phyloP scores from a whole-genome alignment of 1,139 yeast genomes.

The Debaryomyces coudertii region DNA sequence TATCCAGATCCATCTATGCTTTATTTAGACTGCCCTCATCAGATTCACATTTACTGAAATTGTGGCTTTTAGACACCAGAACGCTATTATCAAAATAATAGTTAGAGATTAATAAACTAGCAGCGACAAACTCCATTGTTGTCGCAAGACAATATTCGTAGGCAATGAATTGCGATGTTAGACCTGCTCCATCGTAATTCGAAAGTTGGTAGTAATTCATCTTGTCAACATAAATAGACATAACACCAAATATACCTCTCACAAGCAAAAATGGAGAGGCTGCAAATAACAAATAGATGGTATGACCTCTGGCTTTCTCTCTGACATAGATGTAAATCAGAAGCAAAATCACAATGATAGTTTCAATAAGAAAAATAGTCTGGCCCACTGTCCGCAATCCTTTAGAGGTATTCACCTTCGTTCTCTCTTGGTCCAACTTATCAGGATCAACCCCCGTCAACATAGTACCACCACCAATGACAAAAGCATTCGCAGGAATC shows the following conservation, averaged over 20 bases:
- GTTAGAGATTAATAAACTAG: slow-evolving; percentile 23
- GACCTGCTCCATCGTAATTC: slow-evolving; percentile 29
- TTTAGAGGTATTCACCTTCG: slow-evolving; percentile 25
- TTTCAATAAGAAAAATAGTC: slow-evolving; percentile 30
- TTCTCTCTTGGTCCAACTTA: slow-evolving; percentile 15
- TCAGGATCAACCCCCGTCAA: slow-evolving; percentile 27
- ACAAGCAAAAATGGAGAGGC: slow-evolving; percentile 31
- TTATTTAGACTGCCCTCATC: background rate
- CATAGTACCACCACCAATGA: slow-evolving; percentile 39
- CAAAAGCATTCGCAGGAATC: slow-evolving; percentile 37
- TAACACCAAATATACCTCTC: slow-evolving; percentile 40
- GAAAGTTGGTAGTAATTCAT: slow-evolving; percentile 35
- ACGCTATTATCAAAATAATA: slow-evolving; percentile 14
- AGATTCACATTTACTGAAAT: background rate
- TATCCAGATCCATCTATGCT: background rate
- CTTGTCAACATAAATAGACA: slow-evolving; percentile 30
- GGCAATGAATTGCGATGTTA: slow-evolving; percentile 26
- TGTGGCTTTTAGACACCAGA: background rate
- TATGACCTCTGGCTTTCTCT: slow-evolving; percentile 24
- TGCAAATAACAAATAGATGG: slow-evolving; percentile 23
- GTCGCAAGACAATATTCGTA: slow-evolving; percentile 42
- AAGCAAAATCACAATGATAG: slow-evolving; percentile 22
- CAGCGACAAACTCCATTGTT: slow-evolving; percentile 39
- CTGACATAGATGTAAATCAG: slow-evolving; percentile 22
- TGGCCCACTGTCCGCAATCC: slow-evolving; percentile 39